phyloP scores from a whole-genome alignment of 176 grass and related monocot species.

The Carex parvula region DNA sequence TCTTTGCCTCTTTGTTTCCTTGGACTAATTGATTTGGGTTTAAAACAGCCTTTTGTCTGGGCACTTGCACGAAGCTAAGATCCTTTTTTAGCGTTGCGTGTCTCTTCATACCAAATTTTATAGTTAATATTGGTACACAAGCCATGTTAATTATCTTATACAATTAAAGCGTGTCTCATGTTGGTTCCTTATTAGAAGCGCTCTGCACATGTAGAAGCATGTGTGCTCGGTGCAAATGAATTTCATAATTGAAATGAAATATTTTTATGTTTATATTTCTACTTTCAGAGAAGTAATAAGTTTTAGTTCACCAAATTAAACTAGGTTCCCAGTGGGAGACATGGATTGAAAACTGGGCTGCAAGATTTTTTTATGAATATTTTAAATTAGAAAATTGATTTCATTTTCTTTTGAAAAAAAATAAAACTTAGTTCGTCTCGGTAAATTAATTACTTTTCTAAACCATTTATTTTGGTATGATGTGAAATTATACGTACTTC shows the following conservation, averaged over 20 bases:
- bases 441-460: too few relatives aligned
- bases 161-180: not conserved
- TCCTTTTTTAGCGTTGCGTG: constrained; percentile 2
- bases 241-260: not conserved
- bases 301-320: too few relatives aligned
- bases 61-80: not conserved
- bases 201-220: not conserved
- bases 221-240: not conserved
- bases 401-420: too few relatives aligned
- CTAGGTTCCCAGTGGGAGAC: too few relatives aligned
- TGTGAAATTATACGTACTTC: too few relatives aligned
- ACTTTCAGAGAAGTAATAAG: too few relatives aligned
- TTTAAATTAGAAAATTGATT: too few relatives aligned
- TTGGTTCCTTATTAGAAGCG: not conserved
- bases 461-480: too few relatives aligned
- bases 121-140: not conserved
- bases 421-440: too few relatives aligned
- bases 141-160: not conserved
- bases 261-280: too few relatives aligned
- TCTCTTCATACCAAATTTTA: constrained; percentile 17
- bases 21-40: constrained; percentile 10
- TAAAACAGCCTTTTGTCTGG: not conserved
- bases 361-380: too few relatives aligned
- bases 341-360: too few relatives aligned
- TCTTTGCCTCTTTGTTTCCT: not conserved